phyloP scores from a whole-genome alignment of 805 yeast species.

The Sungouiella thailandica region DNA sequence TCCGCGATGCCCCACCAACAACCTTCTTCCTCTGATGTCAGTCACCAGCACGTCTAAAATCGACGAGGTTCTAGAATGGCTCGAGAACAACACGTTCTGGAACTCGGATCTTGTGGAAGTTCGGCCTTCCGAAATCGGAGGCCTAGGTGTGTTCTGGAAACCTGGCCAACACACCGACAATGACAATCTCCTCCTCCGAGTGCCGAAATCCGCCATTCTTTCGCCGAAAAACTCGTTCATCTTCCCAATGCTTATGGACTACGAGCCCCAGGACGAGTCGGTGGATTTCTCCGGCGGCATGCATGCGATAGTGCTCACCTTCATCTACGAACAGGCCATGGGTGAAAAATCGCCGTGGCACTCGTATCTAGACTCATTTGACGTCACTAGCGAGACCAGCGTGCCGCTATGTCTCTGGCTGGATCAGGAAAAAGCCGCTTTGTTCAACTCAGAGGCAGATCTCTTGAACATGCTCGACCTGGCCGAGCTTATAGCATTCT shows the following conservation, averaged over 20 bases:
- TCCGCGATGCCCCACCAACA: constrained; percentile 11
- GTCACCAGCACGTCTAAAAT: constrained; percentile 14
- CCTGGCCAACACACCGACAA: constrained; percentile 18
- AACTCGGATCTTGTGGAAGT: constrained; percentile 43
- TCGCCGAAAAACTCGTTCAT: constrained; percentile 57
- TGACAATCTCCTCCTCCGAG: constrained; percentile 42
- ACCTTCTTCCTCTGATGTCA: constrained; percentile 13
- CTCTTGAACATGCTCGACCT: constrained; percentile 54
- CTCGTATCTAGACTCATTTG: constrained; percentile 54
- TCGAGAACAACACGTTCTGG: constrained; percentile 53
- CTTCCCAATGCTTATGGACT: constrained; percentile 62
- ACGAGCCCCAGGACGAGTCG: constrained; percentile 15
- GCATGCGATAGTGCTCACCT: constrained; percentile 61
- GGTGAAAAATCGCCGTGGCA: constrained; percentile 78
- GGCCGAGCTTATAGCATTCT: constrained; percentile 38
- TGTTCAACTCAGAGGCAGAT: constrained; percentile 61
- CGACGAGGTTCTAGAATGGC: constrained; percentile 46
- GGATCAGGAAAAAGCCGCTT: constrained; percentile 37
- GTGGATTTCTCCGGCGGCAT: constrained; percentile 49
- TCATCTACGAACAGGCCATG: constrained; percentile 61
- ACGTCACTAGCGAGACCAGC: constrained; percentile 27
- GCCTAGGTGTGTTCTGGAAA: constrained; percentile 66
- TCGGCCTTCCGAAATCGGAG: constrained; percentile 48
- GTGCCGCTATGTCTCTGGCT: constrained; percentile 68
- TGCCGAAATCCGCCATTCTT: constrained; percentile 58